These are phyloP conservation scores for Pleurotus platypus DNA, from an alignment of 768 basidiomycete genomes.

Conservation along the genomic window DNA sequence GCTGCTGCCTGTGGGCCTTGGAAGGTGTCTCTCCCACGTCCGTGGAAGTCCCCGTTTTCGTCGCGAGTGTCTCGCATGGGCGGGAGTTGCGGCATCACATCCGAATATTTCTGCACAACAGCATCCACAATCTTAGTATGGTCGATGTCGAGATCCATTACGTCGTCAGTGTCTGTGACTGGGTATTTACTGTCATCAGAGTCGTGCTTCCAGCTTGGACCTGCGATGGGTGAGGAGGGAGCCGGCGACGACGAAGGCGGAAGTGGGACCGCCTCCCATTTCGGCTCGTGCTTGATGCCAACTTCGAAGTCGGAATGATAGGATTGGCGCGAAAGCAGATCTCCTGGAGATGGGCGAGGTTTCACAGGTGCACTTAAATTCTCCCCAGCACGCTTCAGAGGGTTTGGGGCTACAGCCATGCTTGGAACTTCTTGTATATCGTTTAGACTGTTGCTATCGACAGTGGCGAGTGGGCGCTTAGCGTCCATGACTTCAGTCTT, in stretches of 20 bases:
- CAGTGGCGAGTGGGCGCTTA: slow-evolving; percentile 21
- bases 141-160: slow-evolving; percentile 13
- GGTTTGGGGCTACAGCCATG: not conserved
- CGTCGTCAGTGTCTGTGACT: not conserved
- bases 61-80: slow-evolving; percentile 29
- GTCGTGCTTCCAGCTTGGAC: slow-evolving; percentile 8
- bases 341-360: not conserved
- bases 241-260: slow-evolving; percentile 20
- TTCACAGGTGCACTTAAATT: not conserved
- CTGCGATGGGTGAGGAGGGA: slow-evolving; percentile 6
- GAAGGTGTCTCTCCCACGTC: slow-evolving; percentile 42
- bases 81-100: slow-evolving; percentile 20
- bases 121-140: slow-evolving; percentile 19
- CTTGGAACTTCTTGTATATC: not conserved
- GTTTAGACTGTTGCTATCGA: slow-evolving; percentile 15
- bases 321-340: not conserved
- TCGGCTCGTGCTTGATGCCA: not conserved
- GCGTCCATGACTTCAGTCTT: slow-evolving; percentile 22
- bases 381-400: not conserved
- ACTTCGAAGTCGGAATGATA: not conserved
- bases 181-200: slow-evolving; percentile 13
- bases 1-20: slow-evolving; percentile 41
- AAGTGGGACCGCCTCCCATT: not conserved
- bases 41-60: slow-evolving; percentile 42
- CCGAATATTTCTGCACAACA: slow-evolving; percentile 15